These are phyloP conservation scores for Dryadomyces sulphureus DNA, from an alignment of 2,329 filamentous ascomycete species.

Conservation along the genomic window DNA sequence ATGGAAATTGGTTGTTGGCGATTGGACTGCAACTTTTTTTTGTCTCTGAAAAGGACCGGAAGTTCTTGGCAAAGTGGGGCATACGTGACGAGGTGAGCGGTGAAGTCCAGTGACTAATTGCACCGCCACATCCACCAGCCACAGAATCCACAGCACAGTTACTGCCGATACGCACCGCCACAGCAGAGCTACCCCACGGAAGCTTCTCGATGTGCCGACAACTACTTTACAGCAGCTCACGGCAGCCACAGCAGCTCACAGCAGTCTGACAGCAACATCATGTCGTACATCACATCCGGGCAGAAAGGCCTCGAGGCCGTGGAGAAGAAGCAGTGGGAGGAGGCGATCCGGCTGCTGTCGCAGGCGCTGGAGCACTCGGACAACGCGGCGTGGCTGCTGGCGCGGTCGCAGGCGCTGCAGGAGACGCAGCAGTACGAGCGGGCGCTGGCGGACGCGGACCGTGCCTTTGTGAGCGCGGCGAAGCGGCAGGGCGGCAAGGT, in stretches of 20 bases:
- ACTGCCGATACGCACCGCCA: too few species aligned
- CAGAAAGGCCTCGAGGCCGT: conserved; percentile 52
- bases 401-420: conserved; percentile 66
- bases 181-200: not conserved
- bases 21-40: conserved; percentile 1
- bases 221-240: not conserved
- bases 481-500: conserved; percentile 45
- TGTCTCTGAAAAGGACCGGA: conserved; percentile 1
- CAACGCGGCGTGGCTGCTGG: conserved; percentile 67
- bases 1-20: not conserved
- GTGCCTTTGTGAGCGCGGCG: conserved; percentile 44
- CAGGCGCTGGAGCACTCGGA: conserved; percentile 48
- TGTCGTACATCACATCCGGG: conserved; percentile 37
- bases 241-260: not conserved
- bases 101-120: not conserved
- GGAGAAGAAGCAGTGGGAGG: conserved; percentile 44
- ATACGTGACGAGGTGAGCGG: not conserved
- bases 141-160: too few species aligned
- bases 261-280: conserved; percentile 13
- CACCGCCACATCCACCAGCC: not conserved
- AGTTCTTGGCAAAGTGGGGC: conserved; percentile 3
- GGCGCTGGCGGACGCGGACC: conserved; percentile 56
- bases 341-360: conserved; percentile 55
- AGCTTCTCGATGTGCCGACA: not conserved
- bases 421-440: conserved; percentile 43